Evolutionary conservation across 176 grass and related monocot genomes (phyloP), one percentile per base, ranked within the genome.

Genomic region (Raddia guianensis): DNA sequence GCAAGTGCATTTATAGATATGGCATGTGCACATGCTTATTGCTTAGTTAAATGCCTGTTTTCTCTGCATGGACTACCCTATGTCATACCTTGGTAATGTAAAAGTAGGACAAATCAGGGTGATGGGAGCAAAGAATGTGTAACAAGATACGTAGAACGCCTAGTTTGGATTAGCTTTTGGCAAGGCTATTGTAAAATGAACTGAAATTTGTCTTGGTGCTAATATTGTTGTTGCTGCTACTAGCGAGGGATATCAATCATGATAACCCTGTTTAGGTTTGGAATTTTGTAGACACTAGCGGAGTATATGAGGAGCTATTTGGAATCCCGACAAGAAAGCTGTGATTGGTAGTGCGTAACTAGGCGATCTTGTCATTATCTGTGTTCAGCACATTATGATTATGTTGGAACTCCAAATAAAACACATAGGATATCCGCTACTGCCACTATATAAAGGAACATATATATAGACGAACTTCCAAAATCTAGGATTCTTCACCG

Each of bases 21-120:
- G 77, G 9, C 65, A 66, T 78, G 50, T 59, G 74, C 14, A 45
- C 47, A 33, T 75, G 69, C 56, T 81, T 72, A 16, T n/a, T 75
- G 69, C 56, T 81, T 72, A 16, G 76, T 85, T 44, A 32, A 35
- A 12, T 84, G 8, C 12, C 16, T 11, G 5, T 73, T 27, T 59
- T 53, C 48, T 56, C 59, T 74, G n/a, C 9, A 11, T 58, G 19
- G 40, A 14, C 65, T 64, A 43, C 55, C 32, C 61, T 33, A 57
- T 72, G 71, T 9, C 66, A 89, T 52, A 72, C 83, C 14, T 89
- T 86, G 83, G 46, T 12, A 73, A 60, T 89, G 72, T 85, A 50
- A 82, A 82, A 81, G 40, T 44, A 40, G 66, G 87, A 89, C 73
- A 82, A 73, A 64, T 12, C 51, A 61, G 45, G 73, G 73, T 66